Conservation (phyloP, 208 protist genomes). For the Trypanosoma theileri region DNA sequence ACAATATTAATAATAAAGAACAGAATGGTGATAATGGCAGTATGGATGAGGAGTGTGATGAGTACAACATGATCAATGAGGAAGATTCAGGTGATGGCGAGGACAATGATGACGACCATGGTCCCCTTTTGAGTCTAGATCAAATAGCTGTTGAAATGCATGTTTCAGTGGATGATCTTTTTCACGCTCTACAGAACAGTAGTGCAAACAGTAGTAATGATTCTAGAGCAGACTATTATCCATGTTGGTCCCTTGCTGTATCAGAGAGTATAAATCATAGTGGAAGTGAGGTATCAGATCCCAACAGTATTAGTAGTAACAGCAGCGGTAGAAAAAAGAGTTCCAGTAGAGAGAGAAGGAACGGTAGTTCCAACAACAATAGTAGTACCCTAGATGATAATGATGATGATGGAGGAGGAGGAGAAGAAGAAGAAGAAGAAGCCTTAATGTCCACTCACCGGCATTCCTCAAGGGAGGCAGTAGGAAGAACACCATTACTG, state of each 20-base stretch:
- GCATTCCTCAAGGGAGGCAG: conserved; percentile 2
- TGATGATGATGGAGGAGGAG: background rate
- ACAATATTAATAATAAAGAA: background rate
- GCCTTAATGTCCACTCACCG: background rate
- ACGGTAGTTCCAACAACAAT: background rate
- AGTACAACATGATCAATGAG: background rate
- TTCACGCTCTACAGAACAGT: conserved; percentile 7
- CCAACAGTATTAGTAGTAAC: background rate
- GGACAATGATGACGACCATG: background rate
- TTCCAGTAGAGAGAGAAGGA: background rate
- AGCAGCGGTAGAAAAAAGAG: background rate
- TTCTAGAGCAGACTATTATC: background rate
- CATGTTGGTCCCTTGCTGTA: background rate
- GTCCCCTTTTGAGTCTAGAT: conserved; percentile 5
- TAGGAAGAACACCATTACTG: background rate
- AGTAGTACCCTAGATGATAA: background rate
- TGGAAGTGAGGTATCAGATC: background rate
- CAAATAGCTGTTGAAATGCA: conserved; percentile 14
- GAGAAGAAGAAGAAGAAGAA: background rate
- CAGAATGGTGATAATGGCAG: background rate
- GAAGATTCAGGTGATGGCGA: background rate
- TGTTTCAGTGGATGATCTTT: conserved; percentile 18
- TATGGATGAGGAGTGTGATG: conserved; percentile 1
- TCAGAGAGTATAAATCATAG: background rate
- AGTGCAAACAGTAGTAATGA: background rate